Base-by-base conservation (phyloP, 495 filamentous ascomycete genomes). In the Penicillium lagena region DNA sequence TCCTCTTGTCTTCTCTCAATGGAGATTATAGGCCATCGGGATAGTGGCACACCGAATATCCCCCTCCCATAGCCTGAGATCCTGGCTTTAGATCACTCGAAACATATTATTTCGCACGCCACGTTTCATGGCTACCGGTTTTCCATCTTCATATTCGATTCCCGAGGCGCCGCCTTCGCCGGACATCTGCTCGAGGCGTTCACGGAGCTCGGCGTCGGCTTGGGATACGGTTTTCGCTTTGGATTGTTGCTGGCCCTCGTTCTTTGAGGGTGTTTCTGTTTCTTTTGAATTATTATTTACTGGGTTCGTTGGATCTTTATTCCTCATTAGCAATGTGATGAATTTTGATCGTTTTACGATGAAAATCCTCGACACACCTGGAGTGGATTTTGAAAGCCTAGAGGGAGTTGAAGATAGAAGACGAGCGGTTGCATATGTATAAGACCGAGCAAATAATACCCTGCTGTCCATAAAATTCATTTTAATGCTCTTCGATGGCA, bases 101-200 rank as follows among this genome's bases (percentile, higher is more conserved):
- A 91, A 90, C 85, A 90, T 90, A 51, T 90, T 89, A 34, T 84
- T 77, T 51, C 71, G 81, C 7, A 91, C 88, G 29, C 81, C 71
- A 37, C 86, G 70, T 64, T 90, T 93, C 85, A 91, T 86, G 1
- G 82, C 69, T 8, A 77, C 78, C 1, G 86, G 78, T 55, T 83
- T 71, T 0, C 89, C 88, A 51, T 90, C 77, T 58, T 90, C 86
- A 49, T 83, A 81, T 64, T 91, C 87, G 8, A 90, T 70, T 1
- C 89, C 89, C n/a, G 84, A 72, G 33, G 73, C 79, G 7, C 87
- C 89, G 28, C 88, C 88, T 12, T 83, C 86, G 4, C 88, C 87
- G 1, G 83, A 74, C 12, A 88, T 73, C 12, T 76, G 77, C 50
- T 83, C 80, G 43, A 90, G 74, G 51, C 83, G 83, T 47, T 72